Evolutionary conservation across 116 monocot genomes (phyloP), one percentile per base, ranked within the genome.

Genomic region (Trichopus zeylanicus): DNA sequence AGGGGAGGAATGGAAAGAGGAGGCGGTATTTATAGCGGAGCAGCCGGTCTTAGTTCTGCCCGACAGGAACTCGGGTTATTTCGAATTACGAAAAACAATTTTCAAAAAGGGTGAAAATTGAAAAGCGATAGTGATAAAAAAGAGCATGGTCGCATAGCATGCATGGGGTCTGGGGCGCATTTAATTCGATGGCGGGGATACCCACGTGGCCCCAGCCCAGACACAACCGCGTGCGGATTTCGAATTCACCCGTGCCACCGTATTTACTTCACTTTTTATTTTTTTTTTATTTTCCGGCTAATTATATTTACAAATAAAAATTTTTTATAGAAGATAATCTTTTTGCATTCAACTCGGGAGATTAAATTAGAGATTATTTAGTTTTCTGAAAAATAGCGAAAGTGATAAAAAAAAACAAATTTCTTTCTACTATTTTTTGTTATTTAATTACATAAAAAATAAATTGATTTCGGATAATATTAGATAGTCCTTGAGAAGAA

Each of bases 1-100:
- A 16, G 26, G 18, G 15, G 27, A 16, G 53, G 26, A 29, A n/a
- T 5, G 25, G 10, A 56, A 32, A 18, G 32, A 16, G 39, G 8
- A n/a, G n/a, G 39, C 16, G 33, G 46, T 66, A 73, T 73, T 66
- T 66, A 73, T 67, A 67, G 61, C 54, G 27, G 61, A 56, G 23
- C 7, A 21, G 61, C 26, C 55, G 73, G 73, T 73, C 71, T n/a
- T 71, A 64, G 38, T 71, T 71, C 55, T 58, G 52, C 57, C 71
- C 71, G 71, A 71, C 71, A 71, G 29, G 64, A 64, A 71, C 48
- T 71, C 29, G 4, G 29, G 31, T 47, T 54, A 46, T 46, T 6
- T 48, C 7, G 24, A 55, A 56, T 23, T 21, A 3, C 24, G 25
- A 62, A 32, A 38, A 46, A 29, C 29, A 21, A 16, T 25, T n/a